Percentiles rank a stretch among this genome's conserved stretches.
Evolutionary conservation across 371 early-diverging fungal genomes (phyloP).

Genomic region (Mortierella sp.): DNA sequence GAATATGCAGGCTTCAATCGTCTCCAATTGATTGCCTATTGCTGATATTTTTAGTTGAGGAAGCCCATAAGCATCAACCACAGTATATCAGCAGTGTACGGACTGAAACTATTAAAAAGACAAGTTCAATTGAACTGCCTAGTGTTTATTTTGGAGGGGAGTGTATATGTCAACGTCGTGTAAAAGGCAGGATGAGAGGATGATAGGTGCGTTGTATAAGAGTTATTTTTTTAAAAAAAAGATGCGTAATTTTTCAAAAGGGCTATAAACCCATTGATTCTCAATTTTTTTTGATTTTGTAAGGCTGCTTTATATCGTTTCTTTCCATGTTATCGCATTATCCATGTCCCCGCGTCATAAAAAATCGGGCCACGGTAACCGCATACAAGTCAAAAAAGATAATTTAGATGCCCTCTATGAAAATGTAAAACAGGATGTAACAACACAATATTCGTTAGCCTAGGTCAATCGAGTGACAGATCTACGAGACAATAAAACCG

Average conservation of each 20-base stretch:
- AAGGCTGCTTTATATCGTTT: constrained; percentile 23
- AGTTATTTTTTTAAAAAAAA: constrained; percentile 1
- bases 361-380: neutral
- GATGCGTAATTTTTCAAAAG: constrained; percentile 6
- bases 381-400: neutral
- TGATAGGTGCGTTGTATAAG: neutral
- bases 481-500: neutral
- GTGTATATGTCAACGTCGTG: constrained; percentile 22
- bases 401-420: constrained; percentile 39
- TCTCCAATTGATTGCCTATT: too few species aligned
- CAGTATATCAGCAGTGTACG: too few species aligned
- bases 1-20: too few species aligned
- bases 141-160: constrained; percentile 29
- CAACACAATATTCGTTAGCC: neutral
- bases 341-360: constrained; percentile 2
- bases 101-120: neutral
- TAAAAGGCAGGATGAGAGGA: neutral
- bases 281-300: constrained; percentile 4
- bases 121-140: constrained; percentile 8
- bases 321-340: constrained; percentile 11
- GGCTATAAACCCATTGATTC: neutral
- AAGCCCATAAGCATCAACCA: too few species aligned
- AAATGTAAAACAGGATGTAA: neutral
- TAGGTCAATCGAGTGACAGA: neutral
- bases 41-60: too few species aligned